Base-by-base conservation (phyloP, 2,329 filamentous ascomycete genomes). In the Teratosphaeria zuluensis region DNA sequence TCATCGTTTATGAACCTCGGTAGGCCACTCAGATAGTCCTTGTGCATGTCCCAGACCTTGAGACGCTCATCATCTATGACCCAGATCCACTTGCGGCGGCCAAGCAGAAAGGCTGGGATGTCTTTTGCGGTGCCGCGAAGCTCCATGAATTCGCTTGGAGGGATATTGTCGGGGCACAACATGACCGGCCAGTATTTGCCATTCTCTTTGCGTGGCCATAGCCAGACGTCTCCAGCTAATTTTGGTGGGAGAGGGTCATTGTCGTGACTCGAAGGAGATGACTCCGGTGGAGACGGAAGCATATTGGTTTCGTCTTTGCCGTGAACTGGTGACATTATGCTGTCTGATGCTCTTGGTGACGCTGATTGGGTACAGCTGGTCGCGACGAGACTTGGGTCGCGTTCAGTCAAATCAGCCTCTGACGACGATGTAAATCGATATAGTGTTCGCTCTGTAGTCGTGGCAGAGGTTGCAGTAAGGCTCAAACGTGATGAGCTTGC, bases 11-110 rank as follows among this genome's bases (percentile, higher is more conserved):
- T 3, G 16, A 60, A 58, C 5, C 54, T 9, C 8, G n/a, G 28
- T 11, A 48, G 24, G 12, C 55, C 58, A 1, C 57, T 14, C 6
- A 60, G 51, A 30, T 67, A 67, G 52, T 65, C 56, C 21, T 54
- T 28, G 33, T 57, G 51, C 0, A 61, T 60, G 2, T 63, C 56
- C 35, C 51, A 62, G 33, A 62, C 59, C 28, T 56, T 12, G 2
- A 66, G 56, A 19, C 19, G 30, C 16, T 35, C 33, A 55, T 54
- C 33, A 11, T 53, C 38, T 11, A 53, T 16, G 8, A 67, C 62
- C 62, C 63, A 68, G 35, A 64, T 55, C 66, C 61, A 68, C 42
- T 55, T 66, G 51, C 59, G 58, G 28, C 46, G 62, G 11, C 65
- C 66, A 8, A 68, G 62, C 42, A 61, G 56, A 24, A 67, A 63